Conservation (phyloP, 1,139 yeast species). For the Saccharomyces pastorianus region DNA sequence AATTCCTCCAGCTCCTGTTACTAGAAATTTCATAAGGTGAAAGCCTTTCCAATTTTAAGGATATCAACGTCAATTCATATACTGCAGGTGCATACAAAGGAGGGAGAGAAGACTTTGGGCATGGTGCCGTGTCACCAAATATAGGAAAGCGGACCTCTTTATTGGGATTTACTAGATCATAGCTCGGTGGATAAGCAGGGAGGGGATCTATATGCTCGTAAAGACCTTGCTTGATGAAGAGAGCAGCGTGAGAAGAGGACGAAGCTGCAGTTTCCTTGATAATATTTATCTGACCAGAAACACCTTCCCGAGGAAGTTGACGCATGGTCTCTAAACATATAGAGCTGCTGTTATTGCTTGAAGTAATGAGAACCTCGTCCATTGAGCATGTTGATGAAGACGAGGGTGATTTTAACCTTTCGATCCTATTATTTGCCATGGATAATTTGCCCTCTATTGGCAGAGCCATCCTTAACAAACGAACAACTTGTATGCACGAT, state of each 20-base stretch:
- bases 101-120: slow-evolving; percentile 31
- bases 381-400: slow-evolving; percentile 9
- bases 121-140: slow-evolving; percentile 27
- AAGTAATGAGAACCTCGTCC: slow-evolving; percentile 9
- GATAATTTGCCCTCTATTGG: background rate
- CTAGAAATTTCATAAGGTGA: slow-evolving; percentile 59
- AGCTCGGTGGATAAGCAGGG: slow-evolving; percentile 45
- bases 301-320: background rate
- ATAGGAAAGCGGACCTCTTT: slow-evolving; percentile 38
- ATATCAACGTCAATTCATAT: slow-evolving; percentile 44
- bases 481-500: slow-evolving; percentile 3
- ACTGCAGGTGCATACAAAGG: slow-evolving; percentile 52
- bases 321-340: slow-evolving; percentile 1
- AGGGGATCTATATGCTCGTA: slow-evolving; percentile 40
- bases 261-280: background rate
- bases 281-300: background rate
- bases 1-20: slow-evolving; percentile 54
- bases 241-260: background rate
- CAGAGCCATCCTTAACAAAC: background rate
- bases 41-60: slow-evolving; percentile 55
- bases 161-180: slow-evolving; percentile 34
- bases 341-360: slow-evolving; percentile 9
- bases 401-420: slow-evolving; percentile 11
- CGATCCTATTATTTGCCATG: slow-evolving; percentile 4
- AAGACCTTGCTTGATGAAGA: slow-evolving; percentile 12